phyloP scores from a whole-genome alignment of 305 asterid genomes.

The Rubia occidens region DNA sequence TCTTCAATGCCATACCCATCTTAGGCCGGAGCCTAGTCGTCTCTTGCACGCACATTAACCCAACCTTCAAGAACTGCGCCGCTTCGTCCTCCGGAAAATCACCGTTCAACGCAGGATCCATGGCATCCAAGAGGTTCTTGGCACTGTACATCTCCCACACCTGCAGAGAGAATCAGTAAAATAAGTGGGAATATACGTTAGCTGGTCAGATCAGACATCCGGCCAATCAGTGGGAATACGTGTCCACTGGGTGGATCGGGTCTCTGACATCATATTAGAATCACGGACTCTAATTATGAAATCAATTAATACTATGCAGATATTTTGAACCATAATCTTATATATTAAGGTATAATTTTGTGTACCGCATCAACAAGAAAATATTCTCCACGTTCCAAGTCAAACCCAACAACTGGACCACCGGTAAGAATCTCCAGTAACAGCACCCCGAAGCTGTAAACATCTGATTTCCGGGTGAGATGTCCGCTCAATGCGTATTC shows the following conservation, averaged over 20 bases:
- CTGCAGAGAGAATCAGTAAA: slow-evolving; percentile 23
- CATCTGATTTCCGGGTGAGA: slow-evolving; percentile 65
- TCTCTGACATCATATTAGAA: too few relatives aligned
- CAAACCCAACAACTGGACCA: slow-evolving; percentile 40
- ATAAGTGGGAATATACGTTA: too few relatives aligned
- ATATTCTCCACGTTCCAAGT: slow-evolving; percentile 51
- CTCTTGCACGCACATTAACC: slow-evolving; percentile 72
- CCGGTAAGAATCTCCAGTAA: slow-evolving; percentile 64
- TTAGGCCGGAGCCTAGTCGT: slow-evolving; percentile 47
- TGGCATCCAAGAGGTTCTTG: slow-evolving; percentile 30
- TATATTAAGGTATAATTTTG: too few relatives aligned
- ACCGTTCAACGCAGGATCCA: slow-evolving; percentile 47
- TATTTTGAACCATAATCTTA: too few relatives aligned
- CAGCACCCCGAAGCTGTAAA: slow-evolving; percentile 77
- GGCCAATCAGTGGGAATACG: too few relatives aligned
- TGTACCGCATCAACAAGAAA: slow-evolving; percentile 34
- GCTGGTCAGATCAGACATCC: too few relatives aligned
- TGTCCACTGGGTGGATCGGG: too few relatives aligned
- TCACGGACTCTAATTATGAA: too few relatives aligned
- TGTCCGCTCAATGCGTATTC: slow-evolving; percentile 80
- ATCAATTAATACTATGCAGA: too few relatives aligned
- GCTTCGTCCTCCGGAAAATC: slow-evolving; percentile 45
- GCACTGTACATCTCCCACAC: slow-evolving; percentile 60
- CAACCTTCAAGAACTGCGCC: slow-evolving; percentile 42
- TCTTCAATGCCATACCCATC: slow-evolving; percentile 52